These are phyloP conservation scores for Salix udensis DNA, from an alignment of 345 rosid species.

Conservation along the genomic window DNA sequence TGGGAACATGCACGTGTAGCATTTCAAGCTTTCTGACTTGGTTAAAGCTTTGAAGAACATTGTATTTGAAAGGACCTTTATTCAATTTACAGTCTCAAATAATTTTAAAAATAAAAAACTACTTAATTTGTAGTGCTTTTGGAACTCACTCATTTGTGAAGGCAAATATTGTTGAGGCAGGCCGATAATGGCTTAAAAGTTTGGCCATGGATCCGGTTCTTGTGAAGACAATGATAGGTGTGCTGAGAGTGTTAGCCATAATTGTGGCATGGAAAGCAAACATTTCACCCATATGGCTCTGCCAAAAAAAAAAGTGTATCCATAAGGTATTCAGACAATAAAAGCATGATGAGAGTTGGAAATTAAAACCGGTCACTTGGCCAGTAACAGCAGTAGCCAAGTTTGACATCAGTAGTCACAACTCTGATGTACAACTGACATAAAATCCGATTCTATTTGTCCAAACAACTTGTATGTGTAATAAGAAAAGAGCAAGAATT, in stretches of 20 bases:
- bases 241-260: constrained; percentile 81
- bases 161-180: constrained; percentile 80
- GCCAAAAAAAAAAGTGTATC: constrained; percentile 27
- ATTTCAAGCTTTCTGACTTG: not conserved
- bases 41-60: not conserved
- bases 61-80: not conserved
- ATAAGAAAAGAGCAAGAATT: not conserved
- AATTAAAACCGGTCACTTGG: not conserved
- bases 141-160: constrained; percentile 85
- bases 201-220: constrained; percentile 95
- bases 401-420: not conserved
- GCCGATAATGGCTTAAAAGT: constrained; percentile 79
- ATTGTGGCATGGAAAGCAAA: constrained; percentile 92
- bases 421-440: not conserved
- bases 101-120: not conserved
- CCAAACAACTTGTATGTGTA: not conserved
- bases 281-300: constrained; percentile 97
- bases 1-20: not conserved
- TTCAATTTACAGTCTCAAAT: not conserved
- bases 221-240: constrained; percentile 84
- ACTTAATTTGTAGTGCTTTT: not conserved
- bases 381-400: not conserved
- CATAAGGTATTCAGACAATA: constrained; percentile 12
- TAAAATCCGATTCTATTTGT: not conserved
- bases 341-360: constrained; percentile 1